Evolutionary conservation across 2,329 filamentous ascomycete species (phyloP), one percentile per base, ranked within the genome.

Genomic region (Ceratocystis destructans): DNA sequence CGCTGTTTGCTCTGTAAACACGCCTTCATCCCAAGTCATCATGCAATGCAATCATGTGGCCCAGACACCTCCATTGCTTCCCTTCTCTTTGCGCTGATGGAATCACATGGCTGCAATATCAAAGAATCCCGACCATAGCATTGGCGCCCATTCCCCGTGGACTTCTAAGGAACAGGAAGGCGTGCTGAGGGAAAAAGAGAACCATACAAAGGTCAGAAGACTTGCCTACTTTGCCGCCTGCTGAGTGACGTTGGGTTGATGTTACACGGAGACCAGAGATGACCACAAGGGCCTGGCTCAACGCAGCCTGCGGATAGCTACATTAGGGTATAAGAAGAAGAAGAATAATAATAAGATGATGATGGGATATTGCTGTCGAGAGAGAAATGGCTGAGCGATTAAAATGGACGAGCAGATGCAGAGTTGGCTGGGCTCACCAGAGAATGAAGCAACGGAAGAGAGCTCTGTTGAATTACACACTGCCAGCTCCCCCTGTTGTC

Each of bases 21-120:
- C 55, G 15, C 31, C 31, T 31, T 59, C 28, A 31, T 59, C 31
- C 55, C 31, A 59, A 37, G 28, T 59, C 55, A 59, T 20, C 10
- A 59, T 37, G 31, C 15, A 37, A 59, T 37, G 28, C 17, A 59
- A 59, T 59, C 55, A 59, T 59, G 55, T 59, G 55, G 55, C 55
- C 2, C 31, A 28, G n/a, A 28, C 20, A 31, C n/a, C n/a, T 5
- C 55, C 17, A 8, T 31, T 7, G 22, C 15, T 20, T 59, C 55
- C 10, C 37, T 59, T n/a, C 28, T n/a, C 25, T n/a, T n/a, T n/a
- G 25, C n/a, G 28, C 28, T 37, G 55, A 28, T n/a, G 15, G 15
- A n/a, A 17, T 59, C 55, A 59, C 55, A 37, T 37, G 55, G n/a
- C 28, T 37, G 5, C 15, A 15, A 25, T 10, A n/a, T 25, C 55